Conservation (phyloP, 2,329 filamentous ascomycete species). For the Mycosphaerella sp. region DNA sequence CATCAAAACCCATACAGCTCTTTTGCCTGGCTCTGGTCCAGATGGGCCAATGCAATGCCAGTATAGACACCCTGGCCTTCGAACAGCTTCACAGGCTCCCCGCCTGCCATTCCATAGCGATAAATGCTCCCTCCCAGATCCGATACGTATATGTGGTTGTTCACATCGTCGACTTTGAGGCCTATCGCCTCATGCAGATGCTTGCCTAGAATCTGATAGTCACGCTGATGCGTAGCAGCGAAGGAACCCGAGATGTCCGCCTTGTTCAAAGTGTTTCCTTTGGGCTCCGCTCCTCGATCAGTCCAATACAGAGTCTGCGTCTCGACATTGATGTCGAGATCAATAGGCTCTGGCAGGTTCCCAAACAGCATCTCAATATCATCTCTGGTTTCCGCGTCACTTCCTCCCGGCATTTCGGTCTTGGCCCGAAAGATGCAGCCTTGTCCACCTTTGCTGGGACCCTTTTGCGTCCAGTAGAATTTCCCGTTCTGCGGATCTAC, state of each 20-base stretch:
- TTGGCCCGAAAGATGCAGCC: slow-evolving; percentile 50
- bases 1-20: neutral
- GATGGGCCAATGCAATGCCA: neutral
- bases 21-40: neutral
- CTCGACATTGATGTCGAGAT: slow-evolving; percentile 49
- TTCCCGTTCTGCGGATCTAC: slow-evolving; percentile 40
- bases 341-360: slow-evolving; percentile 50
- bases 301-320: slow-evolving; percentile 52
- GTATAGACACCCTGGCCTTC: neutral
- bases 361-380: slow-evolving; percentile 43
- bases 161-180: neutral
- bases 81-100: neutral
- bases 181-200: neutral
- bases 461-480: slow-evolving; percentile 59
- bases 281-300: slow-evolving; percentile 52
- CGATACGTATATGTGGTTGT: neutral
- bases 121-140: neutral
- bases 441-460: slow-evolving; percentile 44
- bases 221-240: neutral
- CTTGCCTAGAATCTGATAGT: neutral
- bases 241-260: slow-evolving; percentile 2
- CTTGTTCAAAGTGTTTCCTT: slow-evolving; percentile 50
- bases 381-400: slow-evolving; percentile 32
- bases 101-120: neutral
- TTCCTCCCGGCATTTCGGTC: slow-evolving; percentile 34